phyloP scores from a whole-genome alignment of 140 eudicot species.

The Erigeron philadelphicus region DNA sequence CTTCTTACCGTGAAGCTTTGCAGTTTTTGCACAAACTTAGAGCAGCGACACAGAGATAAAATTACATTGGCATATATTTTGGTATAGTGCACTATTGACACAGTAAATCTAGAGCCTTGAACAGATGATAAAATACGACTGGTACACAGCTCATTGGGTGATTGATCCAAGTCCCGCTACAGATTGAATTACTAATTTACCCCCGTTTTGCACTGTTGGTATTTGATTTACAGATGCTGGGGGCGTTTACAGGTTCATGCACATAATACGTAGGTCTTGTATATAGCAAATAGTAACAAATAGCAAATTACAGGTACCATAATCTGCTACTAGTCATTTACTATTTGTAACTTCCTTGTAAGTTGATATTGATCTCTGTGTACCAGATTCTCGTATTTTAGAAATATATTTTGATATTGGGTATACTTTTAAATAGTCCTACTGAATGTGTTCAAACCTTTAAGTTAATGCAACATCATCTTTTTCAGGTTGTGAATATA shows the following conservation, averaged over 20 bases:
- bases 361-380: slow-evolving; percentile 2
- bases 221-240: slow-evolving; percentile 7
- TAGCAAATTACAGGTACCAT: neutral
- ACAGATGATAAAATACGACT: neutral
- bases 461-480: too few species aligned
- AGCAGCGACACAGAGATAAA: slow-evolving; percentile 32
- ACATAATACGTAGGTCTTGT: neutral
- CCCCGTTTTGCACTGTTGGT: slow-evolving; percentile 5
- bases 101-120: neutral
- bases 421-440: too few species aligned
- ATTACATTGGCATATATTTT: neutral
- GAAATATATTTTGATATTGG: neutral
- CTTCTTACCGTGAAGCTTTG: slow-evolving; percentile 76
- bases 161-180: too few species aligned
- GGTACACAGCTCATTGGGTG: too few species aligned
- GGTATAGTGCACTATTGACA: neutral
- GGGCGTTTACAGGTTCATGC: neutral
- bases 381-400: slow-evolving; percentile 4
- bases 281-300: slow-evolving; percentile 16
- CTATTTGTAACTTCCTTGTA: slow-evolving; percentile 13
- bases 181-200: neutral
- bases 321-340: slow-evolving; percentile 3
- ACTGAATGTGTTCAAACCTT: too few species aligned
- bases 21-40: slow-evolving; percentile 66
- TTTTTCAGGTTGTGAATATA: too few species aligned